A percentile compares a stretch with the other conserved stretches of the same genome.
These are phyloP conservation scores for Elongisporangium senticosum DNA, from an alignment of 352 stramenopile genomes.

Conservation along the genomic window DNA sequence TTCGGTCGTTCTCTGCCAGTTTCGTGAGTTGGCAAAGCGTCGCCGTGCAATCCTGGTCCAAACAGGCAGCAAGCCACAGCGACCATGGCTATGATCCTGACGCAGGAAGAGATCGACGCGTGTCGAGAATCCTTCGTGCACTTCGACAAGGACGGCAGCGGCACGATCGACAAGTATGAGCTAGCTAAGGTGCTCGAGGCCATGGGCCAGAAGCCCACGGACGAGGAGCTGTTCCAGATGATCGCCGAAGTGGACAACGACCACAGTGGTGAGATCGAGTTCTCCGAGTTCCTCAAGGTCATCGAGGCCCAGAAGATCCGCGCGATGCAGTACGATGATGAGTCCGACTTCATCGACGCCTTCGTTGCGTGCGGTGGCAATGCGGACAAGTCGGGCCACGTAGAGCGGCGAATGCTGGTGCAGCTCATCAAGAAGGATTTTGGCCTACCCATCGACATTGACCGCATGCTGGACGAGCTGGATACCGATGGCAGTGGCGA, in stretches of 20 bases:
- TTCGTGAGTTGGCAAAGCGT: background rate
- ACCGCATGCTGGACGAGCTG: constrained; percentile 94
- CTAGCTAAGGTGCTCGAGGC: constrained; percentile 93
- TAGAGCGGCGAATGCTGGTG: constrained; percentile 85
- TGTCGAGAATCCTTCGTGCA: constrained; percentile 95
- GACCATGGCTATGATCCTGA: constrained; percentile 79
- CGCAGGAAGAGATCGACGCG: constrained; percentile 94
- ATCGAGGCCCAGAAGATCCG: constrained; percentile 96
- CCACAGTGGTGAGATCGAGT: constrained; percentile 96
- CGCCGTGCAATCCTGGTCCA: background rate
- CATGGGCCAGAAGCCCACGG: constrained; percentile 96
- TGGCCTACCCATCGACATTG: constrained; percentile 94
- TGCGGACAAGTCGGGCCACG: constrained; percentile 88
- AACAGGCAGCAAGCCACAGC: background rate
- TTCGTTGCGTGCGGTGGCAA: constrained; percentile 94
- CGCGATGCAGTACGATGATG: constrained; percentile 92
- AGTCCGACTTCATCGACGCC: constrained; percentile 96
- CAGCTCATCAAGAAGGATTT: constrained; percentile 97
- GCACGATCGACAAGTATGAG: constrained; percentile 95
- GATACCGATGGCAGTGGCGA: constrained; percentile 92
- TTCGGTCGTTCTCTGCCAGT: background rate
- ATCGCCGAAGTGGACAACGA: constrained; percentile 92
- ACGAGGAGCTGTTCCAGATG: constrained; percentile 98
- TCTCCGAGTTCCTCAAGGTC: constrained; percentile 96
- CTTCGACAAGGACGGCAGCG: constrained; percentile 94